Evolutionary conservation across 1,284 basidiomycete species (phyloP).

Genomic region (Prillingera fragicola): DNA sequence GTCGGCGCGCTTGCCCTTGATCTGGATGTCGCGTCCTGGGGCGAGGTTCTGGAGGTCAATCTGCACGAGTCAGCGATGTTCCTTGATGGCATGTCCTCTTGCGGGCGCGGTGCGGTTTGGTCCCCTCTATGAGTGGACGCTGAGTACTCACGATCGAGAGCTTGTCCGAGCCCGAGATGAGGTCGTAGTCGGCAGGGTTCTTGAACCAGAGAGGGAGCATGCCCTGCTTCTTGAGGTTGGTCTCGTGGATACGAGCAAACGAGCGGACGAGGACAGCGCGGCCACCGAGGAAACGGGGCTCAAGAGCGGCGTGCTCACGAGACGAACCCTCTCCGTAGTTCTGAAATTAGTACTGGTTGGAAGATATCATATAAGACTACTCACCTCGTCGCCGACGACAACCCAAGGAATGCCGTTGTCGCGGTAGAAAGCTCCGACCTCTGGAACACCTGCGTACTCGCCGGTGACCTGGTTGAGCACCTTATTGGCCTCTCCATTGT

Average conservation of each 20-base stretch:
- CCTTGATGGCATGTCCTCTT: too few species aligned
- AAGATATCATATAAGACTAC: too few species aligned
- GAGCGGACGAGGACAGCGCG: slow-evolving; percentile 90
- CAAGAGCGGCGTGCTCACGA: slow-evolving; percentile 95
- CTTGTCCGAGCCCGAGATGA: slow-evolving; percentile 72
- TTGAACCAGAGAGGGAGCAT: slow-evolving; percentile 73
- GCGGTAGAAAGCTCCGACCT: slow-evolving; percentile 80
- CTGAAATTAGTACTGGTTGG: too few species aligned
- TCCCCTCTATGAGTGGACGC: too few species aligned
- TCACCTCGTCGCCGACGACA: slow-evolving; percentile 80
- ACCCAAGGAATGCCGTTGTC: slow-evolving; percentile 90
- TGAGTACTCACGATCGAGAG: slow-evolving; percentile 77
- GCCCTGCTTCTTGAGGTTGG: slow-evolving; percentile 75
- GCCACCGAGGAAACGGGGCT: slow-evolving; percentile 94
- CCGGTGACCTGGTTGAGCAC: slow-evolving; percentile 83
- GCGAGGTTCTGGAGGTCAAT: slow-evolving; percentile 74
- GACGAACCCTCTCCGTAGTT: slow-evolving; percentile 99
- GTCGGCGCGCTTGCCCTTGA: slow-evolving; percentile 73
- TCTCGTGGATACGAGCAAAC: slow-evolving; percentile 96
- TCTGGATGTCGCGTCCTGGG: slow-evolving; percentile 79
- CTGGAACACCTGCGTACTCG: slow-evolving; percentile 76
- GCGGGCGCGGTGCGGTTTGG: too few species aligned
- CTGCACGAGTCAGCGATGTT: too few species aligned
- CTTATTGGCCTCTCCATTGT: slow-evolving; percentile 94
- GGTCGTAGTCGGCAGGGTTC: slow-evolving; percentile 85